Conservation (phyloP, 148 eudicot genomes). For the Diospyros kaki region DNA sequence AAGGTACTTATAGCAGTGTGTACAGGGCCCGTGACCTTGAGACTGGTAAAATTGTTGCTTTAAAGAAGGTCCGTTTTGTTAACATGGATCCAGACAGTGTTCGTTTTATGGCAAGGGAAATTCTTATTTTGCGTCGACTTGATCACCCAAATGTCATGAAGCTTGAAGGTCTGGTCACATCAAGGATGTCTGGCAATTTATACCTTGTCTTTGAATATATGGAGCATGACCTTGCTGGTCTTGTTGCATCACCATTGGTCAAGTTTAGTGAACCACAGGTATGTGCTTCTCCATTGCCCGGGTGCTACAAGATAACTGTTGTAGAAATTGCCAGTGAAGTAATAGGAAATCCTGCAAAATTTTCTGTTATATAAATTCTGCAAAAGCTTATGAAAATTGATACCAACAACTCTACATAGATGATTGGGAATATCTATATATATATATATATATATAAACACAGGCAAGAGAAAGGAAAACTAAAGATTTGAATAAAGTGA, state of each 20-base stretch:
- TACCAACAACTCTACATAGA: no score
- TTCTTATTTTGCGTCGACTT: slow-evolving; percentile 45
- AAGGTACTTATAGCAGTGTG: slow-evolving; percentile 68
- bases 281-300: slow-evolving; percentile 2
- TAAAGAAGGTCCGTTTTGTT: slow-evolving; percentile 57
- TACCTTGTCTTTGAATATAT: slow-evolving; percentile 65
- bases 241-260: slow-evolving; percentile 38
- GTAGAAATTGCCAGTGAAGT: not conserved
- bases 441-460: no score
- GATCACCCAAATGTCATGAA: slow-evolving; percentile 68
- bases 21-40: slow-evolving; percentile 60
- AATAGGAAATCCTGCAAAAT: not conserved
- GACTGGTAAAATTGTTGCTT: slow-evolving; percentile 52
- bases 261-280: slow-evolving; percentile 60
- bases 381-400: no score
- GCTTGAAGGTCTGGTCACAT: slow-evolving; percentile 54
- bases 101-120: slow-evolving; percentile 62
- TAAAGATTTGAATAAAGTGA: no score
- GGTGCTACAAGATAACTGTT: not conserved
- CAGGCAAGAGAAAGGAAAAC: no score
- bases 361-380: no score
- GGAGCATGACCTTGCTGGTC: slow-evolving; percentile 73
- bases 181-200: slow-evolving; percentile 48
- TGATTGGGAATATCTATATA: no score
- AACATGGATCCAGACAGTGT: slow-evolving; percentile 74